A percentile compares a stretch with the other conserved stretches of the same genome.
These are phyloP conservation scores for Blumeria graminis DNA, from an alignment of 2,329 filamentous ascomycete genomes.

Conservation along the genomic window DNA sequence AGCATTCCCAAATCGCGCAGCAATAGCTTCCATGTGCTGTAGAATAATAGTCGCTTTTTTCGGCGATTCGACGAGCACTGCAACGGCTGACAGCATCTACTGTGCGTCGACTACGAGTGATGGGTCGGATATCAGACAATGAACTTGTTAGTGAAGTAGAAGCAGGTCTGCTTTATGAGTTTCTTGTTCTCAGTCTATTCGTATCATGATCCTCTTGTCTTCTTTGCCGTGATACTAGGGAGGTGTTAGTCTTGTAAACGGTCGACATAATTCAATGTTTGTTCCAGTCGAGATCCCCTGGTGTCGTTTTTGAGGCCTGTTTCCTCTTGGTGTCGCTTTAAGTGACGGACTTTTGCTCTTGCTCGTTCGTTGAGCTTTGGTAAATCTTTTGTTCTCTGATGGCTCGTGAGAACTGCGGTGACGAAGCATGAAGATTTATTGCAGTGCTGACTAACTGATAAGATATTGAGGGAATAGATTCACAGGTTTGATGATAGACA, in stretches of 20 bases:
- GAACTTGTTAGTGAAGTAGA: neutral
- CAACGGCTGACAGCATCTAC: neutral
- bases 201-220: neutral
- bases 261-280: neutral
- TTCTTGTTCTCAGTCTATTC: neutral
- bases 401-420: neutral
- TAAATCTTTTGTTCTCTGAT: neutral
- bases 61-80: neutral
- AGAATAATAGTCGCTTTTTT: neutral
- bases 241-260: neutral
- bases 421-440: too few species aligned
- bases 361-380: neutral
- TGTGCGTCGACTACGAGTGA: neutral
- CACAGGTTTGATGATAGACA: too few species aligned
- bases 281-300: neutral
- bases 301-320: neutral
- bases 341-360: neutral
- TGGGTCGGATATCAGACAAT: neutral
- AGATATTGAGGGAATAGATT: too few species aligned
- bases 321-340: neutral
- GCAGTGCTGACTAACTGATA: too few species aligned
- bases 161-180: neutral
- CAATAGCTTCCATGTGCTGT: neutral
- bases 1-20: neutral
- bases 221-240: neutral